These are phyloP conservation scores for Hypoxylon sp. DNA, from an alignment of 2,329 filamentous ascomycete genomes.

Conservation along the genomic window DNA sequence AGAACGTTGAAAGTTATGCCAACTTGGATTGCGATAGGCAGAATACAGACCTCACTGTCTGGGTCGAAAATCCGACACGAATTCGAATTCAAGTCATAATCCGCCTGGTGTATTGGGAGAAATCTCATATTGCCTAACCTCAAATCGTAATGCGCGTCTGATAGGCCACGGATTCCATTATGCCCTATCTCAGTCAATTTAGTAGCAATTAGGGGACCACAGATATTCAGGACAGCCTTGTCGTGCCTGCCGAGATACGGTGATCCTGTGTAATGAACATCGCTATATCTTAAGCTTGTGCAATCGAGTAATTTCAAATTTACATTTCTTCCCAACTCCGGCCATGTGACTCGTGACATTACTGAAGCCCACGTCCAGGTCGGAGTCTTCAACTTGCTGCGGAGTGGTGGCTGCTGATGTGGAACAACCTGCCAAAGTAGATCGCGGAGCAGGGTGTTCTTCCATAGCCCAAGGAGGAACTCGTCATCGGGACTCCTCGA, in stretches of 20 bases:
- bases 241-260: constrained; percentile 6
- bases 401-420: neutral
- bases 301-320: neutral
- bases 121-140: constrained; percentile 1
- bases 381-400: neutral
- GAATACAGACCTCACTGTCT: neutral
- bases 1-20: constrained; percentile 1
- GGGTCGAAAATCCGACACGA: neutral
- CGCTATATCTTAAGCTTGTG: neutral
- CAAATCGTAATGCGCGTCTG: neutral
- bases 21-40: constrained; percentile 9
- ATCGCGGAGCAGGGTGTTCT: constrained; percentile 3
- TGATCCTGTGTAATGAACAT: constrained; percentile 5
- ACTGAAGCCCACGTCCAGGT: constrained; percentile 8
- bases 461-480: constrained; percentile 3
- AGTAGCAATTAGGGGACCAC: constrained; percentile 1
- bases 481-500: neutral
- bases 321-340: neutral
- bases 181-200: neutral
- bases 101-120: constrained; percentile 9
- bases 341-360: constrained; percentile 12
- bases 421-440: constrained; percentile 9
- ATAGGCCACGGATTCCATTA: constrained; percentile 1
- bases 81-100: constrained; percentile 3
- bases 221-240: neutral